Evolutionary conservation across 2,329 filamentous ascomycete genomes (phyloP).

Genomic region (Neopestalotiopsis rosae): DNA sequence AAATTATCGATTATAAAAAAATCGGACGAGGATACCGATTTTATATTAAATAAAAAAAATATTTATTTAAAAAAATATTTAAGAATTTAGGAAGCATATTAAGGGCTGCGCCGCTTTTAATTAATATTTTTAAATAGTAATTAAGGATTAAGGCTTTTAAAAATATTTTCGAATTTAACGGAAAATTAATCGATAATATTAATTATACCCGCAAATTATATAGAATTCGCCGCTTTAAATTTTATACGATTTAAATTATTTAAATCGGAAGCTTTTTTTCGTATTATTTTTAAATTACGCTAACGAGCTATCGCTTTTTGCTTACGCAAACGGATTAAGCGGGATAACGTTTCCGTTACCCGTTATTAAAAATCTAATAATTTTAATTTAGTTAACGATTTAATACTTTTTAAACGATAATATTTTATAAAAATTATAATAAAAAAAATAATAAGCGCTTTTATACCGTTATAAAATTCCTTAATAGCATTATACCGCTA

Average conservation of each 20-base stretch:
- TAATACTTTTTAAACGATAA: conserved; percentile 15
- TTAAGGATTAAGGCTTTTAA: neutral
- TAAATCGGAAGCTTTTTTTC: too few species aligned
- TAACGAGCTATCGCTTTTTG: too few species aligned
- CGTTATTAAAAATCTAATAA: too few species aligned
- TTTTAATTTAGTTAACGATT: conserved; percentile 13
- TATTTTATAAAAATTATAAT: neutral
- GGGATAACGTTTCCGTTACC: too few species aligned
- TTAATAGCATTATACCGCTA: neutral
- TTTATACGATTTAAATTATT: neutral
- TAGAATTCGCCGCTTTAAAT: neutral
- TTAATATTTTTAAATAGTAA: neutral
- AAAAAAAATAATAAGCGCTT: too few species aligned
- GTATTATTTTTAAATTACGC: too few species aligned
- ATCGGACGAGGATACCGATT: conserved; percentile 19
- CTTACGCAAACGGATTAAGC: too few species aligned
- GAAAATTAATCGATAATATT: neutral
- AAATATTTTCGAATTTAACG: neutral
- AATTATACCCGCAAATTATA: neutral
- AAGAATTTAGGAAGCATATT: neutral
- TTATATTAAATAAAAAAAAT: conserved; percentile 16
- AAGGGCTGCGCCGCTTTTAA: neutral
- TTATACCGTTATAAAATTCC: neutral
- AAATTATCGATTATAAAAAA: conserved; percentile 16
- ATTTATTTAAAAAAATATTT: neutral